phyloP scores from a whole-genome alignment of 108 stramenopile species.

The Phaeodactylum tricornutum region DNA sequence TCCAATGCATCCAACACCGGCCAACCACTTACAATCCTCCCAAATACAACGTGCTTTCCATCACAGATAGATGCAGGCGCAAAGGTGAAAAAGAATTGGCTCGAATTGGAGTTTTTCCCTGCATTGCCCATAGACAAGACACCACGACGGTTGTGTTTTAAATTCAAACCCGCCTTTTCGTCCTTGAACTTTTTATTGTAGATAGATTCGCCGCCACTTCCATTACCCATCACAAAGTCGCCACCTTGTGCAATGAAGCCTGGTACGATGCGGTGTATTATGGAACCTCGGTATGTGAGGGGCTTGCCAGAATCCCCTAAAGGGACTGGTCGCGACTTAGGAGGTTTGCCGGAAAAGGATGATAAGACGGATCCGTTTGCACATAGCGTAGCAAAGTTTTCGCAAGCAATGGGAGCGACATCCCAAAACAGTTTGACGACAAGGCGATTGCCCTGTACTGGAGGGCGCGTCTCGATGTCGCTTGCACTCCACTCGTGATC shows the following conservation, averaged over 20 bases:
- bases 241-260: slow-evolving; percentile 90
- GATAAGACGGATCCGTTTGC: slow-evolving; percentile 38
- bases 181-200: slow-evolving; percentile 90
- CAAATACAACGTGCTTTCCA: slow-evolving; percentile 95
- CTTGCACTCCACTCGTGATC: slow-evolving; percentile 63
- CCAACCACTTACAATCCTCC: slow-evolving; percentile 70
- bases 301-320: slow-evolving; percentile 78
- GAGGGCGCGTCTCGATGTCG: slow-evolving; percentile 19
- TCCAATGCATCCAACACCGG: slow-evolving; percentile 71
- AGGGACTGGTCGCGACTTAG: slow-evolving; percentile 38
- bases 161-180: slow-evolving; percentile 72
- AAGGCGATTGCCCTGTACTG: slow-evolving; percentile 38
- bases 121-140: slow-evolving; percentile 89
- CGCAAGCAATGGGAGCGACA: slow-evolving; percentile 74
- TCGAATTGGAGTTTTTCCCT: slow-evolving; percentile 90
- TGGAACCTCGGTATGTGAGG: slow-evolving; percentile 54
- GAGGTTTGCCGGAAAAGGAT: slow-evolving; percentile 4
- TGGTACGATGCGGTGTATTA: slow-evolving; percentile 72
- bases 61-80: slow-evolving; percentile 68
- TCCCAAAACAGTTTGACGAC: slow-evolving; percentile 70
- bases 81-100: slow-evolving; percentile 90
- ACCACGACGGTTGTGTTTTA: slow-evolving; percentile 73
- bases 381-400: slow-evolving; percentile 82
- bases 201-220: slow-evolving; percentile 89
- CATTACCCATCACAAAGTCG: slow-evolving; percentile 93